Conservation (phyloP, 1,284 basidiomycete genomes). For the Chondrostereum purpureum region DNA sequence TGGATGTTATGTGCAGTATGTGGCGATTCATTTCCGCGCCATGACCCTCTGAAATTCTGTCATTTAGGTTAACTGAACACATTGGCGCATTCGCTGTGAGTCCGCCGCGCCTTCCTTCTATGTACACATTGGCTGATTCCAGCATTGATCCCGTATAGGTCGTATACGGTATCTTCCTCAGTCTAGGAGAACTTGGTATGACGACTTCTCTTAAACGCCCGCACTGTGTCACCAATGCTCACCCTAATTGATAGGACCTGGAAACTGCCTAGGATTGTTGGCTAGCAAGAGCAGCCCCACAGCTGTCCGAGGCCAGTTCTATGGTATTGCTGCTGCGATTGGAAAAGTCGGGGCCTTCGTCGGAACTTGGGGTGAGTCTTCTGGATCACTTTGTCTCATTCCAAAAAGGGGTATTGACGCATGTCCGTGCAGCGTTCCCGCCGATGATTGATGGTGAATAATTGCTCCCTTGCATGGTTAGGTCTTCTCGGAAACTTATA, state of each 20-base stretch:
- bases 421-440: constrained; percentile 59
- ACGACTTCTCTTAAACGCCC: constrained; percentile 4
- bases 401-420: no score
- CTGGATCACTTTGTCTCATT: no score
- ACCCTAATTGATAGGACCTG: constrained; percentile 42
- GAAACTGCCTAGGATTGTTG: constrained; percentile 75
- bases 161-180: constrained; percentile 87
- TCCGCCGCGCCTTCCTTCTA: constrained; percentile 3
- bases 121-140: background rate
- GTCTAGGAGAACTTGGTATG: constrained; percentile 72
- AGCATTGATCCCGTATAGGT: constrained; percentile 32
- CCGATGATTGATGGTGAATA: constrained; percentile 53
- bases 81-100: constrained; percentile 75
- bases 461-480: background rate
- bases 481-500: background rate
- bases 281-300: constrained; percentile 82
- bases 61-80: constrained; percentile 48
- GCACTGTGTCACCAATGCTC: background rate
- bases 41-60: no score
- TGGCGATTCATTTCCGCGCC: no score
- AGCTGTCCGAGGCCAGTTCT: constrained; percentile 81
- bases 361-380: constrained; percentile 63
- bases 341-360: constrained; percentile 90
- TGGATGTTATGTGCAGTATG: constrained; percentile 58
- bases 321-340: constrained; percentile 79